phyloP scores from a whole-genome alignment of 345 rosid genomes.

The Eucalyptus regnans region DNA sequence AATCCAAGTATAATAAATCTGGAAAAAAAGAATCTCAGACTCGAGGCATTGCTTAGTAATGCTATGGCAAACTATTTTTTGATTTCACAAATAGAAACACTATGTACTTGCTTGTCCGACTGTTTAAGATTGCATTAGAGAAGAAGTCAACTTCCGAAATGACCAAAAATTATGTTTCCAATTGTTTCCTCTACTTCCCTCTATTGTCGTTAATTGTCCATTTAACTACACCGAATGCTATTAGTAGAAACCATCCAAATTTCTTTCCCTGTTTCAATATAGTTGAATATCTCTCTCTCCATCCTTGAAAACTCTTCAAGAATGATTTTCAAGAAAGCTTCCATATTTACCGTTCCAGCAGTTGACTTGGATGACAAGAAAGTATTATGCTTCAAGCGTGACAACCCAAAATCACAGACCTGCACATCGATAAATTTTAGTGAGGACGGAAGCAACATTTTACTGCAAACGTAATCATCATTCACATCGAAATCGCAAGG shows the following conservation, averaged over 20 bases:
- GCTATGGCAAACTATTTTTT: neutral
- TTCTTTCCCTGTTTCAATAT: neutral
- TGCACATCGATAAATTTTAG: constrained; percentile 2
- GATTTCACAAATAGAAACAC: neutral
- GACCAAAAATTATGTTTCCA: neutral
- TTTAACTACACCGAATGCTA: neutral
- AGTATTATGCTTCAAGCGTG: constrained; percentile 88
- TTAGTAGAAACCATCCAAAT: neutral
- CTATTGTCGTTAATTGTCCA: neutral
- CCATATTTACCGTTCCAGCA: constrained; percentile 65
- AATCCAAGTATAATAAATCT: neutral
- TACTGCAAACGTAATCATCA: neutral
- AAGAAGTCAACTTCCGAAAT: neutral
- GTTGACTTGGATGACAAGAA: constrained; percentile 95
- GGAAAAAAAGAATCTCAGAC: neutral
- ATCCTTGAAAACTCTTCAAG: neutral
- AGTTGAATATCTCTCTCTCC: neutral
- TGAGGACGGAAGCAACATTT: neutral
- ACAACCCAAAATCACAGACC: constrained; percentile 96
- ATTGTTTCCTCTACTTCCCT: neutral
- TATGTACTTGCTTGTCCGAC: neutral
- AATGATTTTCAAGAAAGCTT: neutral
- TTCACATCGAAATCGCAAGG: neutral
- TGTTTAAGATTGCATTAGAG: neutral
- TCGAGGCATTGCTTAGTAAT: neutral